Evolutionary conservation across 2,329 filamentous ascomycete species (phyloP).

Genomic region (Diaporthe citri): DNA sequence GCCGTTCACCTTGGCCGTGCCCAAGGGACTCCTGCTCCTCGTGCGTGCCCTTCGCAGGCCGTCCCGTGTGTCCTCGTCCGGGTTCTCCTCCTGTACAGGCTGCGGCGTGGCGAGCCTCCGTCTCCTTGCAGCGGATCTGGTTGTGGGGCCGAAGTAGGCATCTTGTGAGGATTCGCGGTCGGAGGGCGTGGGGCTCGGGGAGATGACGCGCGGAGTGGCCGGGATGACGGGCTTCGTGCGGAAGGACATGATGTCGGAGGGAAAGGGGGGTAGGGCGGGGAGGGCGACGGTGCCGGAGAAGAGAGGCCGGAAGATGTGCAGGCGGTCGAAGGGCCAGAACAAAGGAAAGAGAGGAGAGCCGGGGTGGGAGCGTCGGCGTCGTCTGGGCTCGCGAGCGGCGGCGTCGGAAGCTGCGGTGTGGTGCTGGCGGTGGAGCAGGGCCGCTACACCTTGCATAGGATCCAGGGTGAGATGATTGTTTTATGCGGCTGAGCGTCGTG

Average conservation of each 20-base stretch:
- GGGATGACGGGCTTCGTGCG: constrained; percentile 71
- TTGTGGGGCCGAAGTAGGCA: constrained; percentile 79
- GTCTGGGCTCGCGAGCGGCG: constrained; percentile 58
- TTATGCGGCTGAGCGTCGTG: constrained; percentile 65
- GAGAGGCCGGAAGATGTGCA: constrained; percentile 61
- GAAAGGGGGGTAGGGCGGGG: constrained; percentile 72
- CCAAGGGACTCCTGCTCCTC: constrained; percentile 78
- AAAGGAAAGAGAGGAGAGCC: constrained; percentile 55
- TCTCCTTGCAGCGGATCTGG: constrained; percentile 77
- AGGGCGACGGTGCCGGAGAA: constrained; percentile 68
- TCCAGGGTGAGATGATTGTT: constrained; percentile 65
- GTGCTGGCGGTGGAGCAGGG: constrained; percentile 51
- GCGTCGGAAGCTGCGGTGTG: constrained; percentile 44
- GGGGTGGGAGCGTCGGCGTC: constrained; percentile 58
- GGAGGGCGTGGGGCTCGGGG: constrained; percentile 83
- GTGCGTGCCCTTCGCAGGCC: constrained; percentile 73
- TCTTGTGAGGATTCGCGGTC: constrained; percentile 66
- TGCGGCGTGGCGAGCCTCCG: constrained; percentile 69
- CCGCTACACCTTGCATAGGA: constrained; percentile 59
- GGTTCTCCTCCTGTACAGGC: constrained; percentile 73
- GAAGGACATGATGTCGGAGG: constrained; percentile 63
- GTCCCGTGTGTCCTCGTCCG: constrained; percentile 60
- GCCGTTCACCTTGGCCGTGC: constrained; percentile 63
- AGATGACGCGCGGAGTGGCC: constrained; percentile 87
- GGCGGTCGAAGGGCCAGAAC: constrained; percentile 49